Conservation (phyloP, 1,139 yeast genomes). For the Protomyces pachydermus region DNA sequence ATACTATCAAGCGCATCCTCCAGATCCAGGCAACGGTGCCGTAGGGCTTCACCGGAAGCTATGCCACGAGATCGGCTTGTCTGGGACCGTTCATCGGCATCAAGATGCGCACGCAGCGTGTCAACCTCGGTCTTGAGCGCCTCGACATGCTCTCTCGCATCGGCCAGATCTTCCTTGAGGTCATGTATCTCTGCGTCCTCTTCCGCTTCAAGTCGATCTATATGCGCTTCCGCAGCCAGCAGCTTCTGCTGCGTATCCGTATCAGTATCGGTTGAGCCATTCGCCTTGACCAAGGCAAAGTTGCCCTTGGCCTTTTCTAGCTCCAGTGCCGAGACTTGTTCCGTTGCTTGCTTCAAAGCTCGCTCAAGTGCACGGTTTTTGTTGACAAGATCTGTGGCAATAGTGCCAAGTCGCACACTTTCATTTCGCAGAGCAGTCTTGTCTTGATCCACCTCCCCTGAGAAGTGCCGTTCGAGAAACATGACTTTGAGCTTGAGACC, state of each 20-base stretch:
- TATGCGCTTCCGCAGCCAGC: background rate
- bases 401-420: slow-evolving; percentile 16
- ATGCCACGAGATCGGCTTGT: background rate
- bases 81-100: background rate
- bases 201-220: background rate
- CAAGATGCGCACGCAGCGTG: background rate
- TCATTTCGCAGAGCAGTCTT: slow-evolving; percentile 18
- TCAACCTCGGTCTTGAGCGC: background rate
- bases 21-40: background rate
- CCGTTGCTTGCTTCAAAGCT: background rate
- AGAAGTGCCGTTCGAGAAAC: slow-evolving; percentile 22
- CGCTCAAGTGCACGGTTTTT: background rate
- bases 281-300: background rate
- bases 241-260: background rate
- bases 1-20: background rate
- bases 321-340: background rate
- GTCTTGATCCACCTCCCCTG: slow-evolving; percentile 17
- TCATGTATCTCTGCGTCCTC: slow-evolving; percentile 10
- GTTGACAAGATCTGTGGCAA: slow-evolving; percentile 10
- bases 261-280: background rate
- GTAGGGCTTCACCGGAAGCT: background rate
- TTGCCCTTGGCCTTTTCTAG: background rate
- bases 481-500: slow-evolving; percentile 20
- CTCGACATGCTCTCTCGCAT: background rate
- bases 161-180: background rate